Base-by-base conservation (phyloP, 768 basidiomycete genomes). In the Epithele typhae region DNA sequence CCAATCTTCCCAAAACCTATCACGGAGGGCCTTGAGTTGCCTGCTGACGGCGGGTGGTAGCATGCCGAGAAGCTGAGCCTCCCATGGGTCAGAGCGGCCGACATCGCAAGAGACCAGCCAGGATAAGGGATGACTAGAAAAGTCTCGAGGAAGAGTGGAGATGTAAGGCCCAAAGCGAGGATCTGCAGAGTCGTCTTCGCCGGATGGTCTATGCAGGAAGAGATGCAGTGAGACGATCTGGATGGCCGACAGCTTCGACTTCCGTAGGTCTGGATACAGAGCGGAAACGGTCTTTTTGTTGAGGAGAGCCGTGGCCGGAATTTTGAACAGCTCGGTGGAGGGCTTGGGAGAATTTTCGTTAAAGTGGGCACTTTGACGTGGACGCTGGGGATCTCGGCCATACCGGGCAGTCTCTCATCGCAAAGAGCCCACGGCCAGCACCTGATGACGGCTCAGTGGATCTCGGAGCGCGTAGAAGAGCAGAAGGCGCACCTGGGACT, bases 141-240 rank as follows among this genome's bases (percentile, higher is more conserved):
- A 94, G 23, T 81, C 65, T 45, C 62, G 61, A 2, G 95, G 95
- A 22, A 97, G 67, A 1, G 81, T 74, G 0, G 84, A 81, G 37
- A 96, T 81, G 61, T 92, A 96, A 1, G 89, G 84, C 22, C 84
- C 79, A 62, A 83, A 84, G 12, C 62, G 62, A 54, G 75, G 68
- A 56, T 88, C 85, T 21, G 50, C 52, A 18, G 79, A 81, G 15
- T 68, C 67, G 2, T 58, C 63, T 6, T 60, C 58, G n/a, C 46
- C 56, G 25, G 49, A 44, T 1, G 84, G 85, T 35, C 75, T 76
- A 65, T 87, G 74, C 2, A 93, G 68, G 33, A 79, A 72, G 9
- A 96, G 72, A 69, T 96, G 91, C 49, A 97, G 66, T 5, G 90
- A 80, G 25, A 96, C 76, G 14, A 89, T 63, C 58, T 96, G 93